Evolutionary conservation across 176 grass and related monocot genomes (phyloP).

Genomic region (Chloris gayana): DNA sequence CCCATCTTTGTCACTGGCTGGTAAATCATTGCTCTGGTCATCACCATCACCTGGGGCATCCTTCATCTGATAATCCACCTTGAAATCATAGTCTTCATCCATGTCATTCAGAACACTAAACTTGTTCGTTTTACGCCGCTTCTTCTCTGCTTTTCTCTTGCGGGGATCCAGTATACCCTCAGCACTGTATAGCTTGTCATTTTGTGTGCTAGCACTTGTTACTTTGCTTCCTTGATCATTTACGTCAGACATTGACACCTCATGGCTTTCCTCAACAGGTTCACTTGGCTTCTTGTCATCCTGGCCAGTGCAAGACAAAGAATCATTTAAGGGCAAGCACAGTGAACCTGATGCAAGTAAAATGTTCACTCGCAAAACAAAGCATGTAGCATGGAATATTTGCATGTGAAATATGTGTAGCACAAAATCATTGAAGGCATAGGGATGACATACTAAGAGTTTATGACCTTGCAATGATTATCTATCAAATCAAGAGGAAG

Average conservation of each 20-base stretch:
- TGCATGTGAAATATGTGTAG: neutral
- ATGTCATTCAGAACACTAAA: constrained; percentile 36
- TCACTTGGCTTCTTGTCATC: constrained; percentile 31
- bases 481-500: neutral
- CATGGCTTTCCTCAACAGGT: constrained; percentile 20
- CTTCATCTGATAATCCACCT: constrained; percentile 57
- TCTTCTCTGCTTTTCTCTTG: constrained; percentile 67
- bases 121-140: constrained; percentile 48
- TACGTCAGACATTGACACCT: constrained; percentile 56
- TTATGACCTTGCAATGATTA: neutral
- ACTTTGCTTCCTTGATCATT: constrained; percentile 50
- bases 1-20: neutral
- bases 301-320: constrained; percentile 32
- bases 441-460: neutral
- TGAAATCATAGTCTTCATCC: constrained; percentile 56
- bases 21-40: constrained; percentile 23
- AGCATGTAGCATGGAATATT: neutral
- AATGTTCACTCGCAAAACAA: neutral
- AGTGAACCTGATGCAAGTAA: neutral
- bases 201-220: constrained; percentile 41
- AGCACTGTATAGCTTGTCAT: constrained; percentile 71
- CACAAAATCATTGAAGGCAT: neutral
- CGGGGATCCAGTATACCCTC: constrained; percentile 82
- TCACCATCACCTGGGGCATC: constrained; percentile 32
- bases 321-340: neutral